Conservation (phyloP, 2,329 filamentous ascomycete genomes). For the Alternaria burnsii region DNA sequence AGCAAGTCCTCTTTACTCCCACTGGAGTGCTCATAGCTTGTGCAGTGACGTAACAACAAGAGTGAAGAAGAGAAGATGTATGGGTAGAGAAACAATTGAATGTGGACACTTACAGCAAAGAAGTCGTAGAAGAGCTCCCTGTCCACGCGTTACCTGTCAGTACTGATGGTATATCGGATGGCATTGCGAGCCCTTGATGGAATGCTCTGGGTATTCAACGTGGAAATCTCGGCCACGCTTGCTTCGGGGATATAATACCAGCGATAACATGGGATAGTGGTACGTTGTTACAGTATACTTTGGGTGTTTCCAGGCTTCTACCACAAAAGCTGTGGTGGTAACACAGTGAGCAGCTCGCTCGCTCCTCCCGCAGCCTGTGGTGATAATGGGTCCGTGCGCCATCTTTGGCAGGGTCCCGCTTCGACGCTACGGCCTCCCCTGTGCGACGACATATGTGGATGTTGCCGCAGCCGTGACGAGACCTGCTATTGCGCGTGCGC, state of each 20-base stretch:
- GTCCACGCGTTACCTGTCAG: background rate
- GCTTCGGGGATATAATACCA: background rate
- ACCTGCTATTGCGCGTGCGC: conserved; percentile 12
- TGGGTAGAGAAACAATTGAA: background rate
- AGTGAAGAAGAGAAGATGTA: background rate
- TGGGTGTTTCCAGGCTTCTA: background rate
- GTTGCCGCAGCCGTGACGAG: conserved; percentile 11
- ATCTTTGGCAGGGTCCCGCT: conserved; percentile 10
- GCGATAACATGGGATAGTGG: no score
- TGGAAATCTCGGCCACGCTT: background rate
- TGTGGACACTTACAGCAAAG: background rate
- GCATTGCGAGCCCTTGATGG: background rate
- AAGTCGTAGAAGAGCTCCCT: background rate
- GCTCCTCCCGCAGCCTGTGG: conserved; percentile 10
- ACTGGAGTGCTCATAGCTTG: background rate
- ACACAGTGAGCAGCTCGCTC: background rate
- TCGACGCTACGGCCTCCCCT: conserved; percentile 23
- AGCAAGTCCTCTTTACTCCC: background rate
- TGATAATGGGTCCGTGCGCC: conserved; percentile 12
- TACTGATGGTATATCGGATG: background rate
- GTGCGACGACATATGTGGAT: conserved; percentile 17
- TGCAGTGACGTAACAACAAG: conserved; percentile 13
- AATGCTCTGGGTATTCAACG: background rate
- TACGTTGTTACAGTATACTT: background rate
- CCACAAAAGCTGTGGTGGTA: background rate